Evolutionary conservation across 2,329 filamentous ascomycete genomes (phyloP).

Genomic region (Clarireedia hainanense): DNA sequence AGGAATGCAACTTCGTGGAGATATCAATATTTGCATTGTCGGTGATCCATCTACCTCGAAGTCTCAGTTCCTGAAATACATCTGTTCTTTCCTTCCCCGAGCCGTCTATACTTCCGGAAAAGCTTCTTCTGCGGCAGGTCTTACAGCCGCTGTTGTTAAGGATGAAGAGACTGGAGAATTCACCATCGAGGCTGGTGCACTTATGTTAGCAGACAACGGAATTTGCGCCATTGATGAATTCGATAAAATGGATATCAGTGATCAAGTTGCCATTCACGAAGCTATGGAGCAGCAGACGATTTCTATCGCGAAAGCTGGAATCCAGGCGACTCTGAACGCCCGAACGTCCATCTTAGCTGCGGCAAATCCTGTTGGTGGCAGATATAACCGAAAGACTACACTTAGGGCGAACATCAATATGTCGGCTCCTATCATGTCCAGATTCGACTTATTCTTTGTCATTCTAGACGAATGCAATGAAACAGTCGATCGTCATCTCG

Average conservation of each 20-base stretch:
- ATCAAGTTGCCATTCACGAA: constrained; percentile 98
- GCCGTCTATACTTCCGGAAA: constrained; percentile 98
- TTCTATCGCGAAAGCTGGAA: constrained; percentile 96
- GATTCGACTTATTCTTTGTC: constrained; percentile 98
- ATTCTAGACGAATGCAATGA: constrained; percentile 97
- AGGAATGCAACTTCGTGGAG: constrained; percentile 90
- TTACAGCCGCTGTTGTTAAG: constrained; percentile 94
- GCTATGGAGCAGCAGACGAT: constrained; percentile 99
- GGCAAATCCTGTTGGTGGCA: constrained; percentile 88
- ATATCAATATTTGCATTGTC: constrained; percentile 98
- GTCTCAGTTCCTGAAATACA: constrained; percentile 96
- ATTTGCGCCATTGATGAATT: constrained; percentile 99
- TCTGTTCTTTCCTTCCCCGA: constrained; percentile 92
- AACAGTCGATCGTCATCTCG: constrained; percentile 78
- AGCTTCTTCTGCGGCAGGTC: constrained; percentile 91
- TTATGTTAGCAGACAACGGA: constrained; percentile 95
- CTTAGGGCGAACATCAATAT: constrained; percentile 96
- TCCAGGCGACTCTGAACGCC: constrained; percentile 94
- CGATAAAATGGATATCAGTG: constrained; percentile 97
- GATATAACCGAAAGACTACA: constrained; percentile 96
- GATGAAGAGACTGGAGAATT: constrained; percentile 98
- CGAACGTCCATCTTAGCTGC: constrained; percentile 92
- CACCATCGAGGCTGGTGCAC: constrained; percentile 93
- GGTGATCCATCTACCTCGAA: constrained; percentile 96
- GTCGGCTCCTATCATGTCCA: constrained; percentile 97